Percentiles rank a stretch among this genome's conserved stretches.
Evolutionary conservation across 805 yeast genomes (phyloP).

Genomic region (Candida nemodendra): DNA sequence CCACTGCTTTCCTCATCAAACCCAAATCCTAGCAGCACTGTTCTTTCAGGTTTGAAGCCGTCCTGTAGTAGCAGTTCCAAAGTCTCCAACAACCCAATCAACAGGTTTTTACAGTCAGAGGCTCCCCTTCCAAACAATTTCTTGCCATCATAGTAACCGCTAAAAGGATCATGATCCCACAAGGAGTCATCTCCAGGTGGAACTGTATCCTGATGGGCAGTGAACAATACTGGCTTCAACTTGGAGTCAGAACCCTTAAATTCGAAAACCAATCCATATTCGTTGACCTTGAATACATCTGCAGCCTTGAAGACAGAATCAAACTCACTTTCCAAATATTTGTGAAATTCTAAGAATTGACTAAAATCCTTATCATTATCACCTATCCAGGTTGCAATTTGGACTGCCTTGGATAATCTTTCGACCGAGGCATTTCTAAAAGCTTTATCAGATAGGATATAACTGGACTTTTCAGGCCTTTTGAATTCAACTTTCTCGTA

Average conservation of each 20-base stretch:
- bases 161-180: conserved; percentile 68
- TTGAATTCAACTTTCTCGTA: conserved; percentile 22
- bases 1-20: conserved; percentile 79
- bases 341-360: conserved; percentile 50
- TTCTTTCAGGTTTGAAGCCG: conserved; percentile 59
- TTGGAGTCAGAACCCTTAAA: conserved; percentile 54
- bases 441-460: conserved; percentile 32
- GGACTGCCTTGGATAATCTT: conserved; percentile 47
- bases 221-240: conserved; percentile 61
- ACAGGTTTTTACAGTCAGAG: conserved; percentile 65
- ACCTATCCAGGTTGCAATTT: conserved; percentile 45
- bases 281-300: conserved; percentile 54
- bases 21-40: conserved; percentile 64
- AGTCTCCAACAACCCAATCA: conserved; percentile 64
- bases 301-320: conserved; percentile 51
- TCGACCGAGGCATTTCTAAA: conserved; percentile 36
- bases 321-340: conserved; percentile 51
- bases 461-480: no score
- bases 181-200: conserved; percentile 64
- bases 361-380: conserved; percentile 47
- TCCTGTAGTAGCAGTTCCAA: conserved; percentile 51
- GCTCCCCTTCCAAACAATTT: conserved; percentile 73
- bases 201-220: conserved; percentile 78
- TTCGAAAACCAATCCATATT: conserved; percentile 59
- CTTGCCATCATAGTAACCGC: conserved; percentile 61